Conservation (phyloP, 805 yeast species). For the Martiniozyma abietophila region DNA sequence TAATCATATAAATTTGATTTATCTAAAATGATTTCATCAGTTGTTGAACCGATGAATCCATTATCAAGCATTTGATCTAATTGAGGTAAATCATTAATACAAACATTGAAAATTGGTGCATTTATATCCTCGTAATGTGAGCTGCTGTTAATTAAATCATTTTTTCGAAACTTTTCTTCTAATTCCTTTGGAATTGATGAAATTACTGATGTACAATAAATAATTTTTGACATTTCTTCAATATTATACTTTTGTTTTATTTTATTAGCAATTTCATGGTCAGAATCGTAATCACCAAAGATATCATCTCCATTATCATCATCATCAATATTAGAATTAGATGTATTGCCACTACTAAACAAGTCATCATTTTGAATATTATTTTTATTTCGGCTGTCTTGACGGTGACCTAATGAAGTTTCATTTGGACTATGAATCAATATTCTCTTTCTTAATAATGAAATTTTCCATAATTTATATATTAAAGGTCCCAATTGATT, state of each 20-base stretch:
- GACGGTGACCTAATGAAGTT: too few species aligned
- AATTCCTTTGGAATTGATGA: conserved; percentile 55
- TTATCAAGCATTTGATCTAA: conserved; percentile 17
- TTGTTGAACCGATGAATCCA: conserved; percentile 52
- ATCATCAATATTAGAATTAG: conserved; percentile 16
- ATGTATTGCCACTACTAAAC: conserved; percentile 3
- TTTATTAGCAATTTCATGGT: conserved; percentile 5
- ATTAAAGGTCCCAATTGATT: conserved; percentile 54
- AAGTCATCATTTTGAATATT: conserved; percentile 7
- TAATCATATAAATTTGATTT: conserved; percentile 44
- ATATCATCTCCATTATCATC: conserved; percentile 6
- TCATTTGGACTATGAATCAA: conserved; percentile 31
- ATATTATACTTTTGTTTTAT: too few species aligned
- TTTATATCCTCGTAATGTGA: too few species aligned
- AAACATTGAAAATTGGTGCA: conserved; percentile 52
- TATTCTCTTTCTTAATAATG: conserved; percentile 48
- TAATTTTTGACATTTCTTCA: conserved; percentile 37
- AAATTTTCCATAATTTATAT: conserved; percentile 55
- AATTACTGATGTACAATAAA: conserved; percentile 51
- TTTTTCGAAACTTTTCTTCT: conserved; percentile 20
- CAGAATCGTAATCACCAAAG: conserved; percentile 2
- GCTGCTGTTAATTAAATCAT: conserved; percentile 16
- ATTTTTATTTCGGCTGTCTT: too few species aligned
- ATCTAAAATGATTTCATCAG: conserved; percentile 55
- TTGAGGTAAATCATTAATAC: conserved; percentile 46